Evolutionary conservation across 1,284 basidiomycete species (phyloP), one percentile per base, ranked within the genome.

Genomic region (Gomphus bonarii): DNA sequence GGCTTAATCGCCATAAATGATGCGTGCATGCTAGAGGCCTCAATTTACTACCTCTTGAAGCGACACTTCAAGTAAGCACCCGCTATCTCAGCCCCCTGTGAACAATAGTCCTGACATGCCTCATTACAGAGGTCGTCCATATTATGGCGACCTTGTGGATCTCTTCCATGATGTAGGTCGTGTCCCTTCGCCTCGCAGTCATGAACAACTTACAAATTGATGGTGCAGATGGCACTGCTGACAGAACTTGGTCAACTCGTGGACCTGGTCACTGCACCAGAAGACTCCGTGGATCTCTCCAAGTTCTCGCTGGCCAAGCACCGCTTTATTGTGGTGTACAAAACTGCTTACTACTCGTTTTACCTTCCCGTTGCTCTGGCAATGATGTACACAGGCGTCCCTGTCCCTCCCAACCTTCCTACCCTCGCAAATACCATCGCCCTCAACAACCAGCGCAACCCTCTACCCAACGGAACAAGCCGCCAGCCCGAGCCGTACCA

Each of bases 311-410:
- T 51, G 52, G 58, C 2, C 65, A 94, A 91, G 67, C 93, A 98
- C 70, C 83, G 84, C 64, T 81, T 93, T 60, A 99, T 98, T 69
- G 95, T 98, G 53, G 81, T 93, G 61, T 98, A 95, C 83, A 99
- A 99, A 75, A 98, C 97, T 18, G 91, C 95, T 0, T 97, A 83
- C 75, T 99, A 99, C 75, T 97, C 93, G 31, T 99, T 98, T 81
- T 97, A 98, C 76, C 89, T 99, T 61, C 94, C 97, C 57, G 93
- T 98, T 62, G 95, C 95, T 7, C 84, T 95, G 60, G 94, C 94
- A 22, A 88, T 99, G 85, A 81, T 85, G 68, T 75, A 80, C 70
- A 66, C 79, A 63, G 82, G 83, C 57, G 81, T 97, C 65, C 82
- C 84, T 10, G 77, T 82, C 61, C 65, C 70, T 10, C 76, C 78